These are phyloP conservation scores for Trichoderma sp. DNA, from an alignment of 2,329 filamentous ascomycete genomes.

Conservation along the genomic window DNA sequence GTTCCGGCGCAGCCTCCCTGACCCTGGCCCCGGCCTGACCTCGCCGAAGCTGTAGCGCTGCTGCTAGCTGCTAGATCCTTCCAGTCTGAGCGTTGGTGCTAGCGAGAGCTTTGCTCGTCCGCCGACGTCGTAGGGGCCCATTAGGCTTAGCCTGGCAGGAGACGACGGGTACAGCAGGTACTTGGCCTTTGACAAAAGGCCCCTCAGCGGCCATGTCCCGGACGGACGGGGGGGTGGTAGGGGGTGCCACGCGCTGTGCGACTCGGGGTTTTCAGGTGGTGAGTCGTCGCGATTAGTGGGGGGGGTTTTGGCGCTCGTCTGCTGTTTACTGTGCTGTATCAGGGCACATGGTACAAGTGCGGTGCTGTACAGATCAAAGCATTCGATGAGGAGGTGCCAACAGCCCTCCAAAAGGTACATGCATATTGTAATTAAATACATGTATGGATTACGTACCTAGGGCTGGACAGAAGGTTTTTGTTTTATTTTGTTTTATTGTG, in stretches of 20 bases:
- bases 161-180: slow-evolving; percentile 13
- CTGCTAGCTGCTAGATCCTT: slow-evolving; percentile 19
- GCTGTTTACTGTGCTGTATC: background rate
- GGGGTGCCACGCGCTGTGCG: slow-evolving; percentile 23
- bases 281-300: slow-evolving; percentile 1
- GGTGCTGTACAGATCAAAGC: background rate
- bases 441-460: no score
- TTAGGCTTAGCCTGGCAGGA: slow-evolving; percentile 20
- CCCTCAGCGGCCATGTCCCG: slow-evolving; percentile 24
- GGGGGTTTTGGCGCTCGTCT: slow-evolving; percentile 1
- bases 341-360: background rate
- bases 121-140: slow-evolving; percentile 14
- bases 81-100: slow-evolving; percentile 14
- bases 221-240: slow-evolving; percentile 21
- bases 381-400: no score
- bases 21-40: slow-evolving; percentile 22
- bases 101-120: slow-evolving; percentile 17
- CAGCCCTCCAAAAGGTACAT: background rate
- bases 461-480: no score
- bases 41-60: slow-evolving; percentile 19
- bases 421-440: background rate
- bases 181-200: slow-evolving; percentile 11
- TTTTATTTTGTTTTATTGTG: no score
- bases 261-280: slow-evolving; percentile 18
- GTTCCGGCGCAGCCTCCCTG: background rate